A percentile compares a stretch with the other conserved stretches of the same genome.
Evolutionary conservation across 2,329 filamentous ascomycete genomes (phyloP).

Genomic region (Fusarium napiforme): DNA sequence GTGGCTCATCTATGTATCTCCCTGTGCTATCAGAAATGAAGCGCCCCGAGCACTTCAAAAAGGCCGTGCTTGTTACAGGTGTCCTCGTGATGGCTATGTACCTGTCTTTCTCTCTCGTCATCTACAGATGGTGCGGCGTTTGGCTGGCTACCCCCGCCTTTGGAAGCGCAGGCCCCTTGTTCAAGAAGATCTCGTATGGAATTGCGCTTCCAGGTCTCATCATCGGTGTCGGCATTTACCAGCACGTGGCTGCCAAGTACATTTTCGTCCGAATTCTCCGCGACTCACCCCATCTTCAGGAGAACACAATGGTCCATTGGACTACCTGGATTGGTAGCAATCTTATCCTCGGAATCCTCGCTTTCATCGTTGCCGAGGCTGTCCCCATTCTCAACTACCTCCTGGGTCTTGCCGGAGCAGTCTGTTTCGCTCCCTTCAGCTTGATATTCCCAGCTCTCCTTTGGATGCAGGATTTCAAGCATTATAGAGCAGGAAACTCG

Average conservation of each 20-base stretch:
- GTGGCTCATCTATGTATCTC: constrained; percentile 50
- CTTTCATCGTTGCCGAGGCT: not conserved
- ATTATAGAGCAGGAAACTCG: not conserved
- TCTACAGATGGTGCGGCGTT: constrained; percentile 3
- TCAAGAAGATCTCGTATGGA: constrained; percentile 2
- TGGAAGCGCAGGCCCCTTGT: not conserved
- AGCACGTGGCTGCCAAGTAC: not conserved
- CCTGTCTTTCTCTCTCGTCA: not conserved
- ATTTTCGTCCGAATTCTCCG: not conserved
- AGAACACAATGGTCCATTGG: not conserved
- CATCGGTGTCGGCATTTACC: constrained; percentile 1
- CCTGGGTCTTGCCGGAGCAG: not conserved
- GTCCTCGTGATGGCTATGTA: not conserved
- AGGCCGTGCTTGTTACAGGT: not conserved
- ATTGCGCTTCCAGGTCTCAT: constrained; percentile 1
- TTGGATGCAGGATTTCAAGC: constrained; percentile 1
- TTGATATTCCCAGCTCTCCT: not conserved
- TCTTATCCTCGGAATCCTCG: not conserved
- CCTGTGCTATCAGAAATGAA: constrained; percentile 67
- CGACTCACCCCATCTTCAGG: not conserved
- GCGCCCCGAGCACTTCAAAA: not conserved
- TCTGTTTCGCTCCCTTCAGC: not conserved
- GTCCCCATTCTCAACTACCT: constrained; percentile 3
- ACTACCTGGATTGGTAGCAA: constrained; percentile 1
- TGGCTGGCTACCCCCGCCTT: not conserved